A percentile compares a stretch with the other conserved stretches of the same genome.
Evolutionary conservation across 148 eudicot species (phyloP).

Genomic region (Agrostemma githago): DNA sequence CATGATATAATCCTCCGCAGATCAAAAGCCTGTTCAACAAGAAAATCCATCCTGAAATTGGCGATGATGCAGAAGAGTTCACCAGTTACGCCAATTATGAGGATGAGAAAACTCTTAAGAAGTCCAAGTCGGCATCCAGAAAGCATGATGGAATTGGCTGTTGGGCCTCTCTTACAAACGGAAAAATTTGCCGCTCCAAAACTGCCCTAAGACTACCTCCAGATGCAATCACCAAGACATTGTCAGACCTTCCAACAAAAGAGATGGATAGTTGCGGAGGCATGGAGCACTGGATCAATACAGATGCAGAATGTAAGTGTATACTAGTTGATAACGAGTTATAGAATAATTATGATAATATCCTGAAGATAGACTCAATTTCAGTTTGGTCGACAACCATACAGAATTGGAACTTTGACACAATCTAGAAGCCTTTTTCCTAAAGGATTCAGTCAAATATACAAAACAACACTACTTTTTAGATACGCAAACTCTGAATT

Average conservation of each 20-base stretch:
- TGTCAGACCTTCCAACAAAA: slow-evolving; percentile 8
- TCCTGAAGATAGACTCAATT: not conserved
- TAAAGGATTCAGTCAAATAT: not conserved
- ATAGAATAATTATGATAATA: slow-evolving; percentile 1
- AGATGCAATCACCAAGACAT: slow-evolving; percentile 15
- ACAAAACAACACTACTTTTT: not conserved
- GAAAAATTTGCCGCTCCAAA: slow-evolving; percentile 17
- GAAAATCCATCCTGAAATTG: slow-evolving; percentile 50
- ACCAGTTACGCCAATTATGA: slow-evolving; percentile 18
- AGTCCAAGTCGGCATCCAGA: slow-evolving; percentile 17
- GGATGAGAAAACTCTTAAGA: slow-evolving; percentile 16
- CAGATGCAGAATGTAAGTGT: slow-evolving; percentile 82
- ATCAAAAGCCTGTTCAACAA: slow-evolving; percentile 36
- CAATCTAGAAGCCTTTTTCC: not conserved
- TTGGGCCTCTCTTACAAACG: slow-evolving; percentile 26
- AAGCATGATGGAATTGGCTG: slow-evolving; percentile 22
- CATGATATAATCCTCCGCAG: slow-evolving; percentile 17
- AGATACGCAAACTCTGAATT: not conserved
- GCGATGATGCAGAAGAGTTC: slow-evolving; percentile 24
- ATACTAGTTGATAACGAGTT: slow-evolving; percentile 10
- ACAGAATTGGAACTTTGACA: not conserved
- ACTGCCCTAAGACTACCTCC: slow-evolving; percentile 21
- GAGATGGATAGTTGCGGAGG: slow-evolving; percentile 18
- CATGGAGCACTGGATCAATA: slow-evolving; percentile 63
- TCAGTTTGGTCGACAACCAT: not conserved